Conservation (phyloP, 1,139 yeast genomes). For the Candida frijolesensis region DNA sequence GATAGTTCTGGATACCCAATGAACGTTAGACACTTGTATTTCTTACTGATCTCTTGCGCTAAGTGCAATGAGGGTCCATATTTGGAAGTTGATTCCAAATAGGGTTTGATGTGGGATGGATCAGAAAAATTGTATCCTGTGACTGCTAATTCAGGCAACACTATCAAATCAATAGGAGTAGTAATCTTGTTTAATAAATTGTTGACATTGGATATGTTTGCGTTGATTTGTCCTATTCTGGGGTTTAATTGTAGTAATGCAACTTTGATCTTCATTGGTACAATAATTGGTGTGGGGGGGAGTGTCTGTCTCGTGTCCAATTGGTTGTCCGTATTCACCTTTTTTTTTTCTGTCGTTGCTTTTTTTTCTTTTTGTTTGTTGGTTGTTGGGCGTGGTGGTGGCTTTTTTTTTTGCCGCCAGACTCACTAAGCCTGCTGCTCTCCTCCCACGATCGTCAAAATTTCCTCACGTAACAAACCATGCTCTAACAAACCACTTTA, state of each 20-base stretch:
- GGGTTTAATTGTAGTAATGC: conserved; percentile 77
- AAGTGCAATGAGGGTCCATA: conserved; percentile 53
- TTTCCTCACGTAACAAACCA: no score
- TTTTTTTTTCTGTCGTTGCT: not conserved
- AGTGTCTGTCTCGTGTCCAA: not conserved
- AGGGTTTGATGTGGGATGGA: conserved; percentile 58
- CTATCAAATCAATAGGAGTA: conserved; percentile 52
- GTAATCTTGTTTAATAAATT: conserved; percentile 29
- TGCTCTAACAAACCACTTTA: no score
- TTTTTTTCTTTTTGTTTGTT: no score
- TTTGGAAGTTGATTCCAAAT: conserved; percentile 45
- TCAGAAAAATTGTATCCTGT: conserved; percentile 79
- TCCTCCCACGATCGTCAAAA: no score
- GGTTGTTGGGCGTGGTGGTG: no score
- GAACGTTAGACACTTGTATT: conserved; percentile 65
- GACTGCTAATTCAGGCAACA: conserved; percentile 82
- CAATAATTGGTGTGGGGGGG: no score
- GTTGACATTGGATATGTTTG: conserved; percentile 53
- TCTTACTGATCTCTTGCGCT: conserved; percentile 56
- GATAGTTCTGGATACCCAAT: conserved; percentile 78
- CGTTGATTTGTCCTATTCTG: conserved; percentile 56
- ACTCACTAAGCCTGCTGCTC: no score
- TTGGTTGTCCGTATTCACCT: not conserved
- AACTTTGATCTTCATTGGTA: conserved; percentile 39
- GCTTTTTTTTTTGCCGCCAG: no score